phyloP scores from a whole-genome alignment of 2,329 filamentous ascomycete genomes.

The Blumeria hordei region DNA sequence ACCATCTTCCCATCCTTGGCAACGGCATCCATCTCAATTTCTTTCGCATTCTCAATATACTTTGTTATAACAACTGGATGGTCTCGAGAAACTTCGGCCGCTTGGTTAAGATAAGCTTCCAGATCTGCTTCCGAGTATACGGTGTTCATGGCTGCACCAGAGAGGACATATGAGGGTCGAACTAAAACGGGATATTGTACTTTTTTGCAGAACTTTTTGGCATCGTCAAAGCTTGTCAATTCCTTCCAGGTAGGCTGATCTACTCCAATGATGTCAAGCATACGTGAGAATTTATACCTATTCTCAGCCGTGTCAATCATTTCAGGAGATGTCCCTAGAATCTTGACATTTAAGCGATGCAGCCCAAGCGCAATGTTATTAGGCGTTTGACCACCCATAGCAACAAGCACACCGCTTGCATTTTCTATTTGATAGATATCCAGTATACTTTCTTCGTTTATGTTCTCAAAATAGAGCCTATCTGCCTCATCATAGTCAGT shows the following conservation, averaged over 20 bases:
- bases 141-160: slow-evolving; percentile 96
- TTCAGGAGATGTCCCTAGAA: slow-evolving; percentile 86
- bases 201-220: slow-evolving; percentile 61
- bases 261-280: slow-evolving; percentile 83
- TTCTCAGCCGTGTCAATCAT: slow-evolving; percentile 99
- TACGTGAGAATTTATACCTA: slow-evolving; percentile 93
- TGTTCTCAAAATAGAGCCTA: slow-evolving; percentile 86
- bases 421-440: slow-evolving; percentile 83
- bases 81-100: slow-evolving; percentile 77
- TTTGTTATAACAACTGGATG: slow-evolving; percentile 97
- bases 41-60: slow-evolving; percentile 97
- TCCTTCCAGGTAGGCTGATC: slow-evolving; percentile 98
- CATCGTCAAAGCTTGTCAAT: slow-evolving; percentile 81
- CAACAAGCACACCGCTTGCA: slow-evolving; percentile 66
- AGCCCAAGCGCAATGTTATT: slow-evolving; percentile 93
- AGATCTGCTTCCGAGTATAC: slow-evolving; percentile 92
- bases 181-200: slow-evolving; percentile 89
- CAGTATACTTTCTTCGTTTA: slow-evolving; percentile 68
- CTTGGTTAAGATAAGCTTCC: slow-evolving; percentile 69
- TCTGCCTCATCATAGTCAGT: slow-evolving; percentile 94
- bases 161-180: slow-evolving; percentile 86
- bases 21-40: slow-evolving; percentile 98
- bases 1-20: slow-evolving; percentile 73
- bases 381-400: slow-evolving; percentile 91
- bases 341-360: slow-evolving; percentile 70